Percentiles rank a stretch among this genome's conserved stretches.
Evolutionary conservation across 331 rosid species (phyloP).

Genomic region (Arachis monticola): DNA sequence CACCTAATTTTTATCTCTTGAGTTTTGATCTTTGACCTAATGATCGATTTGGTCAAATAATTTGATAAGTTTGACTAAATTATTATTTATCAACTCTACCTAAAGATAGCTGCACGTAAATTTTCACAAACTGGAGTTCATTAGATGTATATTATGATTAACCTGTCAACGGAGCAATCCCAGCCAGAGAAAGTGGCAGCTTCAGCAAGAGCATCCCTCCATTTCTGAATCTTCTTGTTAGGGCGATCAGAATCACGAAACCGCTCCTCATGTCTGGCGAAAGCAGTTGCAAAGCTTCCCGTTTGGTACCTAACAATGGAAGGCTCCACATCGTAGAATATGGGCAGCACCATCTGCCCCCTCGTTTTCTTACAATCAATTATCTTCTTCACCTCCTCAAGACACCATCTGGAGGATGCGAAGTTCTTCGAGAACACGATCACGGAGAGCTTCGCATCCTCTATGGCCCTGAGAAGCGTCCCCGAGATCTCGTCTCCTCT

Average conservation of each 20-base stretch:
- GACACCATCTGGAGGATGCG: slow-evolving; percentile 31
- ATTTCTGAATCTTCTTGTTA: slow-evolving; percentile 35
- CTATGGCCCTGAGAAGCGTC: slow-evolving; percentile 23
- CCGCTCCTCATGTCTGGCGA: neutral
- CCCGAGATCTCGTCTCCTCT: slow-evolving; percentile 36
- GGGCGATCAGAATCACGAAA: neutral
- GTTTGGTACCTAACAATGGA: slow-evolving; percentile 24
- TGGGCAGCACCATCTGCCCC: slow-evolving; percentile 34
- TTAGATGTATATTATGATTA: neutral
- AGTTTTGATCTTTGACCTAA: no score
- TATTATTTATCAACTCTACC: no score
- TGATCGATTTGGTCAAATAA: no score
- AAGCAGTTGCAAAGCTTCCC: slow-evolving; percentile 25
- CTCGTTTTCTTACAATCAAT: slow-evolving; percentile 11
- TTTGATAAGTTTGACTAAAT: no score
- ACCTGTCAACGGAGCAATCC: slow-evolving; percentile 33
- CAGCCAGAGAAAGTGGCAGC: slow-evolving; percentile 38
- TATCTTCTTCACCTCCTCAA: slow-evolving; percentile 33
- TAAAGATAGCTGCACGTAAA: no score
- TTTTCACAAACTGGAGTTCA: no score
- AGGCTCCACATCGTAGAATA: slow-evolving; percentile 32
- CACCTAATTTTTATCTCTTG: no score
- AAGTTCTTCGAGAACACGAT: slow-evolving; percentile 33
- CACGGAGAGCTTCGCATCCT: slow-evolving; percentile 30
- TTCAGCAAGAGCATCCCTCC: slow-evolving; percentile 36